Percentiles rank a stretch among this genome's conserved stretches.
phyloP scores from a whole-genome alignment of 371 early-diverging fungal species.

The Nosema muscidifuracis region DNA sequence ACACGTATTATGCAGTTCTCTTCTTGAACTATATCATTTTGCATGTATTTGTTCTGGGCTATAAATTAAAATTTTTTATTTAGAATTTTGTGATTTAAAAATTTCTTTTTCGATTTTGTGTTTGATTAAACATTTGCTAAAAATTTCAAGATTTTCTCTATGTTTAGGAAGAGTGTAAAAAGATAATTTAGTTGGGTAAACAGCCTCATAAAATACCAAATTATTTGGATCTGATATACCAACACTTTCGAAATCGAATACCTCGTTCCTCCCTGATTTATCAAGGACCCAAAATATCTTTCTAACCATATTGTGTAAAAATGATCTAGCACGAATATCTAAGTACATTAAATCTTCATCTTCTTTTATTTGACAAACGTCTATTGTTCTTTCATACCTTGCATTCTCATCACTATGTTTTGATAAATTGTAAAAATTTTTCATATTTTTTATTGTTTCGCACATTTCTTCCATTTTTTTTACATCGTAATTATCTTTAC shows the following conservation, averaged over 20 bases:
- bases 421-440: slow-evolving; percentile 42
- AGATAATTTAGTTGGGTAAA: slow-evolving; percentile 15
- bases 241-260: slow-evolving; percentile 27
- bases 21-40: slow-evolving; percentile 28
- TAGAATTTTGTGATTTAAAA: neutral
- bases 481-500: slow-evolving; percentile 31
- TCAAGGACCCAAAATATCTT: slow-evolving; percentile 55
- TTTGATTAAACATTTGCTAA: neutral
- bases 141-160: neutral
- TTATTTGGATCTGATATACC: slow-evolving; percentile 40
- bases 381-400: slow-evolving; percentile 31
- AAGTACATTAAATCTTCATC: slow-evolving; percentile 40
- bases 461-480: slow-evolving; percentile 34
- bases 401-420: slow-evolving; percentile 41
- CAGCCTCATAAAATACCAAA: slow-evolving; percentile 50
- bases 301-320: slow-evolving; percentile 63
- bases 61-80: neutral
- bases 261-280: slow-evolving; percentile 29
- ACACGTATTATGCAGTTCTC: slow-evolving; percentile 26
- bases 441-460: slow-evolving; percentile 34
- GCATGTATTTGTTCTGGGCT: slow-evolving; percentile 2
- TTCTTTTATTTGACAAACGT: slow-evolving; percentile 25
- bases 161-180: slow-evolving; percentile 30
- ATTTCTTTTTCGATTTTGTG: neutral
- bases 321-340: slow-evolving; percentile 55